Evolutionary conservation across 495 filamentous ascomycete species (phyloP).

Genomic region (Daldinia concentrica): DNA sequence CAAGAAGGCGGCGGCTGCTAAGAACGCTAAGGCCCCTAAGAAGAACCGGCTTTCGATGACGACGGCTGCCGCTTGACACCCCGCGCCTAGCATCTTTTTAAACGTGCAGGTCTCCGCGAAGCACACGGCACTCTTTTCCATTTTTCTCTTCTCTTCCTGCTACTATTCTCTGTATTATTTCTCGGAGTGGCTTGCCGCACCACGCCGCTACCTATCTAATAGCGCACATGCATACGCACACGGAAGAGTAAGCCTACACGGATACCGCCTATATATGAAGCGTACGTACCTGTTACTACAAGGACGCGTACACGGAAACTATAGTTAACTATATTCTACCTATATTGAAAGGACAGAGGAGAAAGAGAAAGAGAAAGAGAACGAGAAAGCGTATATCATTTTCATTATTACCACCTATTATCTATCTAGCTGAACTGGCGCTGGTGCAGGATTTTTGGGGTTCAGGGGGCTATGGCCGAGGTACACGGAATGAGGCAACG

Average conservation of each 20-base stretch:
- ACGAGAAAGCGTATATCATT: not conserved
- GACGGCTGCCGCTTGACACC: constrained; percentile 38
- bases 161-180: not conserved
- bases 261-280: not conserved
- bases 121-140: not conserved
- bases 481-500: not conserved
- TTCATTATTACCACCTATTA: not conserved
- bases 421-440: not conserved
- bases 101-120: not conserved
- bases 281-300: not conserved
- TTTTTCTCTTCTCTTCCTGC: not conserved
- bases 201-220: not conserved
- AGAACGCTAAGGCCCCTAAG: constrained; percentile 48
- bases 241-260: not conserved
- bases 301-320: not conserved
- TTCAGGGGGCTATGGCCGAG: not conserved
- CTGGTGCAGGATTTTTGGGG: constrained; percentile 1
- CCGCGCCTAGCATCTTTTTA: not conserved
- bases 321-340: not conserved
- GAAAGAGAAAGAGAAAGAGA: not conserved
- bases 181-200: not conserved
- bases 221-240: no score
- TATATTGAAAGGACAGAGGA: not conserved
- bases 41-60: constrained; percentile 51
- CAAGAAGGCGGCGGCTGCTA: constrained; percentile 43